Evolutionary conservation across 441 rosid genomes (phyloP), one percentile per base, ranked within the genome.

Genomic region (Syzygium syzygioides): DNA sequence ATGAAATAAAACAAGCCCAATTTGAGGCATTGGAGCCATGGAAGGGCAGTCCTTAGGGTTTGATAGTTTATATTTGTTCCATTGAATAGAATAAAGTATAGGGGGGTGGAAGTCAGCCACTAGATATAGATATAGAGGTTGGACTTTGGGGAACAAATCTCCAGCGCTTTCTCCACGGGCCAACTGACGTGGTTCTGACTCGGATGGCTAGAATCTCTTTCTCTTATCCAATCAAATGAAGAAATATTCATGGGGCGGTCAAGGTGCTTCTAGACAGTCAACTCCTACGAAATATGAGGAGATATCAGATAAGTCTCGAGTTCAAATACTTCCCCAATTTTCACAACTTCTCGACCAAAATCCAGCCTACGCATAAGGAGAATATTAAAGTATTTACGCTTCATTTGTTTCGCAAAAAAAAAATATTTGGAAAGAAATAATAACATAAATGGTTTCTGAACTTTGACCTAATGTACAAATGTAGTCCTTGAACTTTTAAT

Each of bases 241-340:
- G 14, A 68, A 68, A 68, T 19, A 34, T 34, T 34, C 26, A 68
- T 17, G 1, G 48, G 5, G 17, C 20, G 2, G 48, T 45, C 48
- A 45, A 45, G 48, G 48, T 45, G 48, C 48, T 45, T 45, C 48
- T 45, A 45, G 48, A 45, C 7, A 45, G 48, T 45, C 7, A 45
- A 45, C 48, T 45, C 71, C 18, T 17, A 28, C 12, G 6, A 59
- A 11, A 26, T 59, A 12, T 5, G 5, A 60, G 28, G 28, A 1
- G 4, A 64, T 2, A 30, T 30, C 4, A 15, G 0, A 14, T 11
- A 17, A 7, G 37, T 30, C 37, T 1, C 10, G 1, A 30, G 3
- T 64, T 64, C 15, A 64, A 64, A 64, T 45, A 45, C 48, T 45
- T 45, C 48, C 48, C 48, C 48, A 45, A 45, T 45, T 45, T 45